Evolutionary conservation across 805 yeast species (phyloP).

Genomic region (Yarrowia yakushimensis): DNA sequence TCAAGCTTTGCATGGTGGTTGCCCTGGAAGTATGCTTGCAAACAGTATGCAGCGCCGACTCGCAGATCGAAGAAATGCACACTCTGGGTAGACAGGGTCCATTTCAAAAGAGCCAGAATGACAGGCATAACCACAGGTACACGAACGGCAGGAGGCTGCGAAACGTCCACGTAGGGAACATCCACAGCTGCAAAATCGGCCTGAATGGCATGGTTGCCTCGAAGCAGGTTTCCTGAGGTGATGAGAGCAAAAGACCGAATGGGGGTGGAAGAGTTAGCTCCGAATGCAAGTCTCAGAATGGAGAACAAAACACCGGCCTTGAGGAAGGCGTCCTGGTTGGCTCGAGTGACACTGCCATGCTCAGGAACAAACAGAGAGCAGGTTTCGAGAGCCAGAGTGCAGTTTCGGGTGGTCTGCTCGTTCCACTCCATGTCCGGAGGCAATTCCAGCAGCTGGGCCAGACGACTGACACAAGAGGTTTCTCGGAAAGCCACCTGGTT

Average conservation of each 20-base stretch:
- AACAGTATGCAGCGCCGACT: conserved; percentile 61
- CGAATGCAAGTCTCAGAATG: conserved; percentile 67
- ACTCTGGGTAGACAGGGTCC: conserved; percentile 78
- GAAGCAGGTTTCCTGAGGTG: conserved; percentile 73
- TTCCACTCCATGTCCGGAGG: conserved; percentile 68
- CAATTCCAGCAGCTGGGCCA: conserved; percentile 60
- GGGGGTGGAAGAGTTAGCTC: conserved; percentile 55
- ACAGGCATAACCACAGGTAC: conserved; percentile 57
- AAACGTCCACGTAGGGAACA: conserved; percentile 87
- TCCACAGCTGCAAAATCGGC: conserved; percentile 72
- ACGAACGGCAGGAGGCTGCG: conserved; percentile 43
- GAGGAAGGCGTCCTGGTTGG: conserved; percentile 60
- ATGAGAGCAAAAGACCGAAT: conserved; percentile 67
- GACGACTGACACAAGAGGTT: conserved; percentile 67
- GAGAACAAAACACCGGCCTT: conserved; percentile 61
- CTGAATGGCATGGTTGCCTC: conserved; percentile 65
- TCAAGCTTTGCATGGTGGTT: conserved; percentile 59
- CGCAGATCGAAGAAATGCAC: conserved; percentile 82
- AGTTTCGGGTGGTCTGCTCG: conserved; percentile 66
- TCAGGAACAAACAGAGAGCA: conserved; percentile 68
- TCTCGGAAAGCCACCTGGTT: conserved; percentile 88
- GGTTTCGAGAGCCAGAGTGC: conserved; percentile 65
- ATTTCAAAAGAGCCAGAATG: conserved; percentile 66
- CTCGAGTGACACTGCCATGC: conserved; percentile 60
- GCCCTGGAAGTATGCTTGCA: conserved; percentile 64